Evolutionary conservation across 139 green algal species (phyloP), one percentile per base, ranked within the genome.

Genomic region (Chlamydomonas sphaeroides): DNA sequence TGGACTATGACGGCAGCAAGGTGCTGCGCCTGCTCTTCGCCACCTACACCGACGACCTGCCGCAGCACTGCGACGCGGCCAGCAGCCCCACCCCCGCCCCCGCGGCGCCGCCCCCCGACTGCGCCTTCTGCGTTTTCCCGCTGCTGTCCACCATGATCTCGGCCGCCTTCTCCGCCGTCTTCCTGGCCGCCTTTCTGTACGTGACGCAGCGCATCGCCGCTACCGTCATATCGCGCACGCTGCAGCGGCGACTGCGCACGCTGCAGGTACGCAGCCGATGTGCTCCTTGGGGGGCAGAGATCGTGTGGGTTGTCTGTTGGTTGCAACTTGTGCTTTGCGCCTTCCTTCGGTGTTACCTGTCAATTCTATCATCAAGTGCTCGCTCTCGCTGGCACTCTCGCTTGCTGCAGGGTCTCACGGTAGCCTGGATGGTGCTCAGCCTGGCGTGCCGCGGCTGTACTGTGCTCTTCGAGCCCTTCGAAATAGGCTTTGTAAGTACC

Each of bases 81-180:
- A 25, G 17, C 20, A n/a, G 20, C 38, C 21, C 42, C 23, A 42
- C 56, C 71, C 56, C 36, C 71, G 53, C 35, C 2, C 68, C 57
- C 36, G 35, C 45, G 18, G 39, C 76, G 15, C 42, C 42, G 14
- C 48, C 76, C 35, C 20, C 1, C 26, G 23, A 84, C 68, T 90
- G 81, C 71, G 78, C 78, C 21, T 87, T 87, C 69, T 92, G 88
- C 82, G 69, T 89, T 18, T 92, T 90, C 78, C 86, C 88, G 23
- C 65, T 89, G 80, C 85, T 92, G 26, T 89, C 84, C 65, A 90
- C 86, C 35, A 84, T 90, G 35, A 86, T 86, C 67, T 83, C 56
- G 20, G 84, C 80, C 1, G 84, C 73, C 8, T 89, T 92, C 63
- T 67, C 41, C 14, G 39, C 70, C 42, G 42, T 88, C 48, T 90